phyloP scores from a whole-genome alignment of 306 rosid species.

The Casuarina equisetifolia region DNA sequence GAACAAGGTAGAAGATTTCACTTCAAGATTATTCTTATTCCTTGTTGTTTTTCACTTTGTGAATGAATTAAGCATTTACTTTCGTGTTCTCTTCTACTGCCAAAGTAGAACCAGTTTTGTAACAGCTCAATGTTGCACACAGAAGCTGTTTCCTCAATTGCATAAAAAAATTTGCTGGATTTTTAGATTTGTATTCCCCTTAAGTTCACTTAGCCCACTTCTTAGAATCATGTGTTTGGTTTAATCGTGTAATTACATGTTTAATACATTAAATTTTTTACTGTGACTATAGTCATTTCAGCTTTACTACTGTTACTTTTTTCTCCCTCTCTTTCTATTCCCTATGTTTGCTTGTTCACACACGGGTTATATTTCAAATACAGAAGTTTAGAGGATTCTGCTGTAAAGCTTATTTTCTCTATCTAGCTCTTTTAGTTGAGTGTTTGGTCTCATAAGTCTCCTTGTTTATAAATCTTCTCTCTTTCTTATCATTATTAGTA shows the following conservation, averaged over 20 bases:
- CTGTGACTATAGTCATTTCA: not conserved
- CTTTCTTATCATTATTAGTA: not conserved
- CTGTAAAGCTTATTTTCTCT: too few relatives aligned
- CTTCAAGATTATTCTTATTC: slow-evolving; percentile 17
- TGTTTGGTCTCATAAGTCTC: not conserved
- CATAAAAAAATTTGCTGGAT: not conserved
- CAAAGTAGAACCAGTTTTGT: not conserved
- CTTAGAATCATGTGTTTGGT: not conserved
- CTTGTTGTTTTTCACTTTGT: slow-evolving; percentile 19
- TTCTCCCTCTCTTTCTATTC: not conserved
- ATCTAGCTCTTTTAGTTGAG: not conserved
- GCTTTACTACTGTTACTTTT: not conserved
- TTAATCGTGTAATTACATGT: not conserved
- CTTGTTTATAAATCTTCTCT: not conserved
- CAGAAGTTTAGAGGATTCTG: not conserved
- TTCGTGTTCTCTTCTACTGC: not conserved
- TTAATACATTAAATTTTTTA: not conserved
- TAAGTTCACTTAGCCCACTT: not conserved
- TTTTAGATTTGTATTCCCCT: not conserved
- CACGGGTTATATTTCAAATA: not conserved
- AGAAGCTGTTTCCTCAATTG: not conserved
- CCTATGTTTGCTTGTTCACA: not conserved
- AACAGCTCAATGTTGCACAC: not conserved
- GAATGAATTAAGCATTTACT: not conserved
- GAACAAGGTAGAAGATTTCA: slow-evolving; percentile 51